These are phyloP conservation scores for Dothiorella sarmentorum DNA, from an alignment of 2,329 filamentous ascomycete genomes.

Conservation along the genomic window DNA sequence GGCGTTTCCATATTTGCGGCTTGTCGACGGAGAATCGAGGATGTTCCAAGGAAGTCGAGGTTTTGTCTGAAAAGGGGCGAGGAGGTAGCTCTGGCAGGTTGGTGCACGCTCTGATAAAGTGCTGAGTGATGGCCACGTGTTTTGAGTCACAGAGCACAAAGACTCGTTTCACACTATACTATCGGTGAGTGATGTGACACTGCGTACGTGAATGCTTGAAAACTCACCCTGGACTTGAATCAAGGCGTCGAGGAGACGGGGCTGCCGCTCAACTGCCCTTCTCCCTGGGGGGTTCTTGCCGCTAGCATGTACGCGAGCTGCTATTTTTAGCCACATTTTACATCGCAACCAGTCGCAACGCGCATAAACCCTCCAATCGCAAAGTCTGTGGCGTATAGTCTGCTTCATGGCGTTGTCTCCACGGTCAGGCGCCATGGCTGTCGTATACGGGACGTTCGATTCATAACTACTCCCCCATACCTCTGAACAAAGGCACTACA, in stretches of 20 bases:
- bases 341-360: neutral
- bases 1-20: neutral
- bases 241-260: neutral
- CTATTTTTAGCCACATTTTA: neutral
- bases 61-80: too few relatives aligned
- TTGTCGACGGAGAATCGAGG: neutral
- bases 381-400: too few relatives aligned
- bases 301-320: neutral
- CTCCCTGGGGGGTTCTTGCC: neutral
- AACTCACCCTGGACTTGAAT: neutral
- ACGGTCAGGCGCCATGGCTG: too few relatives aligned
- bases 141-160: neutral
- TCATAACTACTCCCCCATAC: neutral
- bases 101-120: too few relatives aligned
- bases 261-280: neutral
- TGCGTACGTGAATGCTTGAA: too few relatives aligned
- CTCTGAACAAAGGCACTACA: neutral
- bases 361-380: too few relatives aligned
- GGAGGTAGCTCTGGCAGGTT: too few relatives aligned
- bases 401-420: too few relatives aligned
- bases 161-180: too few relatives aligned
- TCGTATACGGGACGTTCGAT: neutral
- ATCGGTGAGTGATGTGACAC: too few relatives aligned
- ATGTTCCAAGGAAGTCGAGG: too few relatives aligned
- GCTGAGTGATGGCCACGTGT: conserved; percentile 4